Evolutionary conservation across 2,329 filamentous ascomycete species (phyloP).

Genomic region (Penicillium griseofulvum): DNA sequence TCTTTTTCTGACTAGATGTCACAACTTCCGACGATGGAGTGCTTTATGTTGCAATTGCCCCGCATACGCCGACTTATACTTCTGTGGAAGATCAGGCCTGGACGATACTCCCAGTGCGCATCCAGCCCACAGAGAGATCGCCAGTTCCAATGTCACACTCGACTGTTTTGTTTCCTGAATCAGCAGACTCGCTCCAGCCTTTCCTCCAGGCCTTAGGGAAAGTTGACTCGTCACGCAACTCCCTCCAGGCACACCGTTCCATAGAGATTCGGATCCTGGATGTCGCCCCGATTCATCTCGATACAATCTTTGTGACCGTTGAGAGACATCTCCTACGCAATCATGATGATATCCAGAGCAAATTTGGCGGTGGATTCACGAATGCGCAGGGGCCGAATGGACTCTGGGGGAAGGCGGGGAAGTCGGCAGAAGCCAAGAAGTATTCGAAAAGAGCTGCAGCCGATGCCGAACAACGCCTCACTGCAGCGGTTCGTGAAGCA

Average conservation of each 20-base stretch:
- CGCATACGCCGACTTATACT: slow-evolving; percentile 42
- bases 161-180: slow-evolving; percentile 71
- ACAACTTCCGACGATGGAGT: slow-evolving; percentile 30
- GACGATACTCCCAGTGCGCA: slow-evolving; percentile 77
- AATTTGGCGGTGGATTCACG: slow-evolving; percentile 67
- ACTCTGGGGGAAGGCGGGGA: slow-evolving; percentile 35
- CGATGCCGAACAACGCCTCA: slow-evolving; percentile 58
- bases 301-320: slow-evolving; percentile 82
- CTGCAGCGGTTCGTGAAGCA: slow-evolving; percentile 68
- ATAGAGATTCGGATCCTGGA: slow-evolving; percentile 84
- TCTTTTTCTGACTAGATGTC: slow-evolving; percentile 11
- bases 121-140: slow-evolving; percentile 44
- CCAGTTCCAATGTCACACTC: slow-evolving; percentile 66
- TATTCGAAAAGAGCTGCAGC: slow-evolving; percentile 35
- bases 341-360: slow-evolving; percentile 78
- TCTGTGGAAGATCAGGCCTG: slow-evolving; percentile 65
- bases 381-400: slow-evolving; percentile 41
- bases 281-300: slow-evolving; percentile 73
- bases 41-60: slow-evolving; percentile 48
- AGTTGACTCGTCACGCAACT: slow-evolving; percentile 71
- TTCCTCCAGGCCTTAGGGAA: slow-evolving; percentile 73
- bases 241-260: slow-evolving; percentile 68
- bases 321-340: slow-evolving; percentile 77
- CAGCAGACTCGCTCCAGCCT: slow-evolving; percentile 73
- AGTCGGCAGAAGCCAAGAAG: slow-evolving; percentile 30